Evolutionary conservation across 2,329 filamentous ascomycete species (phyloP), one percentile per base, ranked within the genome.

Genomic region (Sclerotinia minor): DNA sequence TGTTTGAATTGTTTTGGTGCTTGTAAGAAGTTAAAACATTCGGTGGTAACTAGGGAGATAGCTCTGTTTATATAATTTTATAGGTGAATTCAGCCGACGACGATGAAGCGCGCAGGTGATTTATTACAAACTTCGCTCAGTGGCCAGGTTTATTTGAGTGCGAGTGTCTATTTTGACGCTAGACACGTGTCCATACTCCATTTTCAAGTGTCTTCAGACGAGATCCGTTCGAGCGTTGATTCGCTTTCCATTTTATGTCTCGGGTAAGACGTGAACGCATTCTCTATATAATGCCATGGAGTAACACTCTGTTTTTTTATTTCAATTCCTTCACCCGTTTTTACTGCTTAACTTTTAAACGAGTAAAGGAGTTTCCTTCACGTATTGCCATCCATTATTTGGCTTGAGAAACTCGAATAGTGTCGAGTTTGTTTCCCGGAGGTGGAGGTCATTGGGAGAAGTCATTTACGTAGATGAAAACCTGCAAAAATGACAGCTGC

Each of bases 121-220:
- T 61, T 45, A 61, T n/a, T 50, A 61, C 21, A 26, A 26, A 38
- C 35, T 32, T 41, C 47, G 32, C n/a, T 17, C 59, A 50, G 59
- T 61, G 45, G 45, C 29, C 59, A 38, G 32, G 38, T 50, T 61
- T 13, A 35, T n/a, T 61, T n/a, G 29, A 60, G 26, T 5, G 58
- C 29, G 29, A 61, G 32, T 50, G 45, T 29, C 58, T 61, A 50
- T 50, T 61, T 45, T 38, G 45, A 61, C 59, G 59, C 59, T 61
- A 61, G 59, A 61, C 59, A 61, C 59, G 59, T 61, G 59, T 29
- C 59, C 59, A 50, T 61, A 7, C 59, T 61, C 59, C 59, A 61
- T 61, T 61, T 61, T 50, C 32, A 49, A 61, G 59, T 50, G 6
- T 21, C n/a, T 50, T 41, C 59, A 61, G 59, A 61, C 21, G 59